Evolutionary conservation across 129 eudicot genomes (phyloP), one percentile per base, ranked within the genome.

Genomic region (Solidago caesia): DNA sequence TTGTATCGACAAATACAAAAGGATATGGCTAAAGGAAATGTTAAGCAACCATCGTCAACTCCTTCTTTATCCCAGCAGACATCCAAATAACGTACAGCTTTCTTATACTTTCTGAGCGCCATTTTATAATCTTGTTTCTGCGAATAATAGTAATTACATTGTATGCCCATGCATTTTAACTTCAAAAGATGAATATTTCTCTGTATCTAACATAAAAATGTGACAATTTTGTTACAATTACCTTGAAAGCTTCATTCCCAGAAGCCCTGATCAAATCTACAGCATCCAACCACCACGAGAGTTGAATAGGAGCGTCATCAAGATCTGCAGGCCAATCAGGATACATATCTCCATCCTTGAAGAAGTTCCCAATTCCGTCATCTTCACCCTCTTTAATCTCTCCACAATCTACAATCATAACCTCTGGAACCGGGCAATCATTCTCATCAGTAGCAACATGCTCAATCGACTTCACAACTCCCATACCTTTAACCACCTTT

Each of bases 11-110:
- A 48, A 62, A 69, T n/a, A 45, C 5, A 4, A 11, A 61, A 33
- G 5, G 25, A 76, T 9, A 60, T 43, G 49, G 42, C 41, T 7
- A 68, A 48, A 68, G 27, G 0, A 62, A 75, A 52, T 43, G 62
- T 52, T 58, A 11, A 27, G 67, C 49, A 13, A 94, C 98, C 98
- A 85, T 94, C 96, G 84, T 94, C 98, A 77, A 94, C 79, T 62
- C 93, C 98, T 68, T 90, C 97, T 81, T 90, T 94, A 75, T 94
- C 97, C 98, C 98, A 94, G 71, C 97, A 90, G 42, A 81, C 79
- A 72, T 94, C 98, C 88, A 94, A 77, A 82, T 90, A 94, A 15
- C 96, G 93, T 72, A 94, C 82, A n/a, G 98, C 98, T 78, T 94
- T 94, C 25, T 93, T 83, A 67, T 94, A 94, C 80, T 94, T 94